phyloP scores from a whole-genome alignment of 225 moss, liverwort and hornwort species.

The Thuidium tamariscinum region DNA sequence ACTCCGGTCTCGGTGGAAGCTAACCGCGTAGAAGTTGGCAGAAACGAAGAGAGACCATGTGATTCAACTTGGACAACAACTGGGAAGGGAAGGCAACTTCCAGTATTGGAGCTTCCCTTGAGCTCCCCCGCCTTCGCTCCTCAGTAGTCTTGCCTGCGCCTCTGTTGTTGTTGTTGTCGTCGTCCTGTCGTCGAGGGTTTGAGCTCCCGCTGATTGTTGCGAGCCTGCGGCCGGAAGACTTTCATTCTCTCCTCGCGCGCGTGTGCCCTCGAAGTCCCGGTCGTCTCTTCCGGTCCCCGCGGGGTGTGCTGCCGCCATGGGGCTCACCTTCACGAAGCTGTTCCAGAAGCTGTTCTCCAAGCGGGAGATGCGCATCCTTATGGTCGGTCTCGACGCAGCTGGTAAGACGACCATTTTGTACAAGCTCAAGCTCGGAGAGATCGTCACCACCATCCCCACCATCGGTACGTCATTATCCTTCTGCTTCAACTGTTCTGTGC shows the following conservation, averaged over 20 bases:
- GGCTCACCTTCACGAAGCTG: conserved; percentile 97
- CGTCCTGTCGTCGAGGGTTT: background rate
- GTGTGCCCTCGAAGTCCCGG: background rate
- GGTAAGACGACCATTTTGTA: conserved; percentile 94
- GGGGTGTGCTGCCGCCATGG: conserved; percentile 45
- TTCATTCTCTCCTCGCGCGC: background rate
- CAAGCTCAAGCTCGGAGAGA: conserved; percentile 90
- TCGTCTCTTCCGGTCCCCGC: background rate
- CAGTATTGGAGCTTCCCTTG: background rate
- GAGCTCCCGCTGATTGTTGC: background rate
- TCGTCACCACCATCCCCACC: conserved; percentile 85
- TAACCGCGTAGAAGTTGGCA: background rate
- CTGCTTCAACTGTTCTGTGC: too few relatives aligned
- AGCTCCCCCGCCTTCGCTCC: background rate
- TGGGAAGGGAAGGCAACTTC: background rate
- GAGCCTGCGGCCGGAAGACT: too few relatives aligned
- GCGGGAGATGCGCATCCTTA: conserved; percentile 95
- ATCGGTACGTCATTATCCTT: conserved; percentile 29
- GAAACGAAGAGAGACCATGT: background rate
- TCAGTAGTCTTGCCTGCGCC: background rate
- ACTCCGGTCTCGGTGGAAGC: background rate
- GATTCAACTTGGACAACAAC: background rate
- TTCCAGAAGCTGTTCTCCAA: conserved; percentile 83
- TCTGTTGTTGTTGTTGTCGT: too few relatives aligned
- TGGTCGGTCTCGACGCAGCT: conserved; percentile 96